A percentile compares a stretch with the other conserved stretches of the same genome.
phyloP scores from a whole-genome alignment of 2,329 filamentous ascomycete species.

The Diaporthe eres region DNA sequence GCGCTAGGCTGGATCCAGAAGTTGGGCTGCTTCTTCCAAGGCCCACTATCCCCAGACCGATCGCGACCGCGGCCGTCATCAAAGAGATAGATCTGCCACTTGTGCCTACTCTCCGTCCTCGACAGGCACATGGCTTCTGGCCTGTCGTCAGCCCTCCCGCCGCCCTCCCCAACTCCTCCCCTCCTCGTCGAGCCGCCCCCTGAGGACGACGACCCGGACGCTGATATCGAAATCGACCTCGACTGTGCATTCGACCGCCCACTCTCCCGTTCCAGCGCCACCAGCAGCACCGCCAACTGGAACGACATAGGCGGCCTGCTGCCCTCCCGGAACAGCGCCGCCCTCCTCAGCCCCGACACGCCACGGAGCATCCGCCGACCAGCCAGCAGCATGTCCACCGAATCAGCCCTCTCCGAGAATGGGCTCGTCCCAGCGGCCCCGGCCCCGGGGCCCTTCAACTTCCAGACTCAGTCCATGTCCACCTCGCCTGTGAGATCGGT shows the following conservation, averaged over 20 bases:
- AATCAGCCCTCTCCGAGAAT: constrained; percentile 48
- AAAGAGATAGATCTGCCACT: neutral
- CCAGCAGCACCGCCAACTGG: constrained; percentile 41
- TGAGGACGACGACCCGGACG: constrained; percentile 49
- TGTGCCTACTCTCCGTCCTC: constrained; percentile 11
- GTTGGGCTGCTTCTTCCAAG: constrained; percentile 29
- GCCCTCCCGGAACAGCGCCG: constrained; percentile 39
- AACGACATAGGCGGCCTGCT: constrained; percentile 41
- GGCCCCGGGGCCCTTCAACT: constrained; percentile 86
- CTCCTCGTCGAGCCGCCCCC: constrained; percentile 61
- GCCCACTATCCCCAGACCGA: constrained; percentile 32
- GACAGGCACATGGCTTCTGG: constrained; percentile 67
- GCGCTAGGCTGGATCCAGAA: constrained; percentile 38
- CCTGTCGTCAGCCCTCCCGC: constrained; percentile 71
- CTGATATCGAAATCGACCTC: constrained; percentile 45
- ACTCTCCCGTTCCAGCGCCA: constrained; percentile 44
- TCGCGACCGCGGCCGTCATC: constrained; percentile 26
- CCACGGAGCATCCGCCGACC: constrained; percentile 47
- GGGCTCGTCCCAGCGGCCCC: constrained; percentile 46
- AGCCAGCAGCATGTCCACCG: constrained; percentile 52
- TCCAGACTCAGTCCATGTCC: constrained; percentile 85
- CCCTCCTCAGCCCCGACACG: constrained; percentile 47
- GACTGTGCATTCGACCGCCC: constrained; percentile 46
- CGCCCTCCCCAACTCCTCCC: constrained; percentile 76
- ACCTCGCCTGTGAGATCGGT: constrained; percentile 84